phyloP scores from a whole-genome alignment of 2,329 filamentous ascomycete genomes.

The Botrytis porri region DNA sequence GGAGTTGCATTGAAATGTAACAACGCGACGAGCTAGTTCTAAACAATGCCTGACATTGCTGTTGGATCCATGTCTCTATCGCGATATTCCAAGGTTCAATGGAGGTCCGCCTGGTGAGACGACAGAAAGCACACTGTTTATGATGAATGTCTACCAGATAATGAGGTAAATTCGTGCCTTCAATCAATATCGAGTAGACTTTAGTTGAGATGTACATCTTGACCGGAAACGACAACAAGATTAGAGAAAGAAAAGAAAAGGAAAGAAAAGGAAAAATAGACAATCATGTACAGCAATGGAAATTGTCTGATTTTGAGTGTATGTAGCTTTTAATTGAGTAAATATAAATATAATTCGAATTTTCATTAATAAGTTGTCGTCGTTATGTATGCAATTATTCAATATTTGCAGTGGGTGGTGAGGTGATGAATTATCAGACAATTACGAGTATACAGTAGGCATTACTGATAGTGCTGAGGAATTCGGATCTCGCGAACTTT shows the following conservation, averaged over 20 bases:
- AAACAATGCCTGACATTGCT: not conserved
- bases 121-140: not conserved
- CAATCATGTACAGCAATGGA: not conserved
- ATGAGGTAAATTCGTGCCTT: not conserved
- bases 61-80: not conserved
- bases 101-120: too few relatives aligned
- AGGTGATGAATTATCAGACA: not conserved
- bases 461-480: not conserved
- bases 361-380: not conserved
- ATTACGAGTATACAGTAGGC: too few relatives aligned
- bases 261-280: too few relatives aligned
- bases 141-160: not conserved
- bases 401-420: not conserved
- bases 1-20: not conserved
- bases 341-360: too few relatives aligned
- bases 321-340: not conserved
- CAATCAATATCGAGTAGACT: not conserved
- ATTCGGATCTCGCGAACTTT: conserved; percentile 8
- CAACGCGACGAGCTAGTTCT: not conserved
- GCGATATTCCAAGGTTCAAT: not conserved
- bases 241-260: not conserved
- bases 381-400: not conserved
- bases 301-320: not conserved
- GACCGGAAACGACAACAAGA: not conserved
- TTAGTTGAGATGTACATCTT: not conserved